These are phyloP conservation scores for Lomentospora prolificans DNA, from an alignment of 2,329 filamentous ascomycete species.

Conservation along the genomic window DNA sequence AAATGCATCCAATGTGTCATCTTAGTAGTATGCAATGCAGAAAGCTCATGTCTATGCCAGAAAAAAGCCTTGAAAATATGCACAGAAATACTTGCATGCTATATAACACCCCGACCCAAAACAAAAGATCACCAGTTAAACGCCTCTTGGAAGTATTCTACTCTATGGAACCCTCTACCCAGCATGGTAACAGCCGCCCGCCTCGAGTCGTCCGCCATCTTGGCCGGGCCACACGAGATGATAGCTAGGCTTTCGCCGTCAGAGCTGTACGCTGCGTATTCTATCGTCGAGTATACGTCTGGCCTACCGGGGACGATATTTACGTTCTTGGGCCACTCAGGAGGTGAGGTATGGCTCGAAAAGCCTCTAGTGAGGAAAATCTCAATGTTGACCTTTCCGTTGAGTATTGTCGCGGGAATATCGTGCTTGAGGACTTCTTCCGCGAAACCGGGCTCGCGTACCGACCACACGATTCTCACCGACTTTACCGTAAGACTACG, in stretches of 20 bases:
- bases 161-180: conserved; percentile 14
- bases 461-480: conserved; percentile 32
- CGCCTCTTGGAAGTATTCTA: conserved; percentile 34
- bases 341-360: not conserved
- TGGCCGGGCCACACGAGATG: conserved; percentile 33
- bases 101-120: no score
- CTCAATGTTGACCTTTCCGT: conserved; percentile 22
- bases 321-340: conserved; percentile 12
- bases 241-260: conserved; percentile 24
- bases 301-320: conserved; percentile 20
- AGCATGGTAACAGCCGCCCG: conserved; percentile 23
- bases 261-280: conserved; percentile 15
- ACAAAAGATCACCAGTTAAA: conserved; percentile 35
- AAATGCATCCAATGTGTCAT: no score
- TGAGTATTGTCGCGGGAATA: conserved; percentile 19
- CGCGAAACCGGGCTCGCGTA: conserved; percentile 28
- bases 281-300: conserved; percentile 22
- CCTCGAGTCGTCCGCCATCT: conserved; percentile 34
- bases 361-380: conserved; percentile 24
- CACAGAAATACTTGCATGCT: not conserved
- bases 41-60: not conserved
- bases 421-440: conserved; percentile 23
- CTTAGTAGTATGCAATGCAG: no score
- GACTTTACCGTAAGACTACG: conserved; percentile 12
- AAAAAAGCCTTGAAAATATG: not conserved